Evolutionary conservation across 306 rosid genomes (phyloP).

Genomic region (Sophora flavescens): DNA sequence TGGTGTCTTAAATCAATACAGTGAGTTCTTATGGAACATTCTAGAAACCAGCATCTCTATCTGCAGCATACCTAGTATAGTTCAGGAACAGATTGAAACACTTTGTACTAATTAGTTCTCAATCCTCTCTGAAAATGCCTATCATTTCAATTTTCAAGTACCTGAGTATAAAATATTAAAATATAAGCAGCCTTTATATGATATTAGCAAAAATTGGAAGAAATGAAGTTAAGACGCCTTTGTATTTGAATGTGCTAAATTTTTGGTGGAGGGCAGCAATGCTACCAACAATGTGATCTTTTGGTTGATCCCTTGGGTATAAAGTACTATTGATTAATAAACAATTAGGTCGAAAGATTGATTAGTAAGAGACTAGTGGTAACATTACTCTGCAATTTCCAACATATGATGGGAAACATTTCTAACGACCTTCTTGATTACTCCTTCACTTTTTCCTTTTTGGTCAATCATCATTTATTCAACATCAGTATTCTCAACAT

Average conservation of each 20-base stretch:
- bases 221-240: background rate
- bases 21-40: background rate
- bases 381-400: background rate
- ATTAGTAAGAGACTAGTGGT: background rate
- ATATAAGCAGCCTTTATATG: background rate
- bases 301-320: background rate
- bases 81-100: background rate
- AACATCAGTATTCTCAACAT: background rate
- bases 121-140: background rate
- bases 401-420: background rate
- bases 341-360: background rate
- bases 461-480: background rate
- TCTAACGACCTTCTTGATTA: background rate
- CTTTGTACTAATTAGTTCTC: background rate
- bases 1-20: background rate
- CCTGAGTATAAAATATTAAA: background rate
- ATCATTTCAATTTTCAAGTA: background rate
- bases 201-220: background rate
- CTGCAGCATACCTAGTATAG: background rate
- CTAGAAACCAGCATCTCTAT: background rate
- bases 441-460: background rate
- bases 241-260: background rate
- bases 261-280: too few relatives aligned
- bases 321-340: background rate
- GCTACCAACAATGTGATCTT: background rate